Percentiles rank a stretch among this genome's conserved stretches.
Conservation (phyloP, 805 yeast genomes). For the Kluyveromyces starmeri region DNA sequence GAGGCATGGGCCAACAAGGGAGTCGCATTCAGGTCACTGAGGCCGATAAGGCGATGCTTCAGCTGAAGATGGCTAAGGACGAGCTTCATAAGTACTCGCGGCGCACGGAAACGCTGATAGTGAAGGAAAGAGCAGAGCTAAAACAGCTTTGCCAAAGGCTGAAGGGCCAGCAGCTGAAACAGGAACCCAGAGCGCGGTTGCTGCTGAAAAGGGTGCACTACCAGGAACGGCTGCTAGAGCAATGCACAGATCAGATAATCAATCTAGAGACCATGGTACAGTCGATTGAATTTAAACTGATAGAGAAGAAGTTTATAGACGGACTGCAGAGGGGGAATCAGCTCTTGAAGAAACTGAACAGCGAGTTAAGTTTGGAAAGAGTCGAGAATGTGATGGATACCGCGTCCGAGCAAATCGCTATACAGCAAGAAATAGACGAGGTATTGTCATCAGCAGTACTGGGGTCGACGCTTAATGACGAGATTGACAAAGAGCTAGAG, state of each 20-base stretch:
- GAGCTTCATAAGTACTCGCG: constrained; percentile 58
- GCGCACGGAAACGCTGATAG: constrained; percentile 47
- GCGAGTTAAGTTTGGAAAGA: constrained; percentile 62
- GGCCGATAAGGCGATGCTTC: constrained; percentile 80
- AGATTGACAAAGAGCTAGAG: constrained; percentile 57
- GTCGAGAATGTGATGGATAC: constrained; percentile 71
- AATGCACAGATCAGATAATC: constrained; percentile 69
- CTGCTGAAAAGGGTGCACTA: constrained; percentile 72
- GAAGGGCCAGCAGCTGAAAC: constrained; percentile 39
- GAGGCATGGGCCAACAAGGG: constrained; percentile 30
- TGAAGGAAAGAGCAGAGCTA: constrained; percentile 42
- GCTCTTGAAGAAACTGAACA: constrained; percentile 65
- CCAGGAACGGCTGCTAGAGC: constrained; percentile 62
- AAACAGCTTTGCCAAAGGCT: constrained; percentile 22
- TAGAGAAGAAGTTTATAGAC: constrained; percentile 74
- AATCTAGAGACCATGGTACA: constrained; percentile 71
- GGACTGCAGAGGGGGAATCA: constrained; percentile 77
- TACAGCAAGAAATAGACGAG: constrained; percentile 66
- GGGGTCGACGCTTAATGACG: constrained; percentile 38
- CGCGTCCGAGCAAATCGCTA: constrained; percentile 67
- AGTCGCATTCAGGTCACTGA: constrained; percentile 60
- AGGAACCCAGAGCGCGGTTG: constrained; percentile 46
- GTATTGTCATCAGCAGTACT: constrained; percentile 34
- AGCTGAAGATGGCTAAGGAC: constrained; percentile 83
- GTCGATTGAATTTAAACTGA: constrained; percentile 78